Evolutionary conservation across 371 early-diverging fungal species (phyloP).

Genomic region (Fennellomyces sp.): DNA sequence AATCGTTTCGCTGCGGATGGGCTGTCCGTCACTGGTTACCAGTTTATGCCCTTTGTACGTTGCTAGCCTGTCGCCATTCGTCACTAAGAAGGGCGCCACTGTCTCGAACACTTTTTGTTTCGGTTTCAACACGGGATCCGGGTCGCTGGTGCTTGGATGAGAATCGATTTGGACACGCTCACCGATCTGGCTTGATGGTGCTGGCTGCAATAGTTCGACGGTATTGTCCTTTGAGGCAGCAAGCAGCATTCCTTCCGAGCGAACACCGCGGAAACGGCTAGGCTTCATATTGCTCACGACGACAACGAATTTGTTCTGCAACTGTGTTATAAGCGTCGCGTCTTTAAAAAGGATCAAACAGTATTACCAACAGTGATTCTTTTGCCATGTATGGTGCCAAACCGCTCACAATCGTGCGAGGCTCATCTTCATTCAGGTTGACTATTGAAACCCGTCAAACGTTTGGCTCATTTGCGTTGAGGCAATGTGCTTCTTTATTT

Average conservation of each 20-base stretch:
- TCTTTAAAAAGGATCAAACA: background rate
- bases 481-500: background rate
- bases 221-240: slow-evolving; percentile 43
- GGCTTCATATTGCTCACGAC: slow-evolving; percentile 67
- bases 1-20: slow-evolving; percentile 19
- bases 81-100: slow-evolving; percentile 36
- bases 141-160: slow-evolving; percentile 9
- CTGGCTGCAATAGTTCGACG: slow-evolving; percentile 52
- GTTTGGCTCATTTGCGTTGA: background rate
- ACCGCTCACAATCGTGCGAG: slow-evolving; percentile 80
- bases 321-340: background rate
- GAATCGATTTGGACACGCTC: slow-evolving; percentile 40
- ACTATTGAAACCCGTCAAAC: slow-evolving; percentile 32
- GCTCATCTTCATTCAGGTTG: slow-evolving; percentile 64
- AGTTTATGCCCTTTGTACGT: slow-evolving; percentile 54
- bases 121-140: slow-evolving; percentile 52
- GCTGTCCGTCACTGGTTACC: slow-evolving; percentile 43
- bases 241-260: slow-evolving; percentile 65
- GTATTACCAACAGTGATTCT: slow-evolving; percentile 46
- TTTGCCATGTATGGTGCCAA: slow-evolving; percentile 64
- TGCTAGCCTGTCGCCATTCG: slow-evolving; percentile 45
- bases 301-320: slow-evolving; percentile 45
- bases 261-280: slow-evolving; percentile 59
- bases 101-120: slow-evolving; percentile 61
- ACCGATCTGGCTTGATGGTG: slow-evolving; percentile 42